Evolutionary conservation across 139 green algal genomes (phyloP).

Genomic region (Chlamydomonas eustigma): DNA sequence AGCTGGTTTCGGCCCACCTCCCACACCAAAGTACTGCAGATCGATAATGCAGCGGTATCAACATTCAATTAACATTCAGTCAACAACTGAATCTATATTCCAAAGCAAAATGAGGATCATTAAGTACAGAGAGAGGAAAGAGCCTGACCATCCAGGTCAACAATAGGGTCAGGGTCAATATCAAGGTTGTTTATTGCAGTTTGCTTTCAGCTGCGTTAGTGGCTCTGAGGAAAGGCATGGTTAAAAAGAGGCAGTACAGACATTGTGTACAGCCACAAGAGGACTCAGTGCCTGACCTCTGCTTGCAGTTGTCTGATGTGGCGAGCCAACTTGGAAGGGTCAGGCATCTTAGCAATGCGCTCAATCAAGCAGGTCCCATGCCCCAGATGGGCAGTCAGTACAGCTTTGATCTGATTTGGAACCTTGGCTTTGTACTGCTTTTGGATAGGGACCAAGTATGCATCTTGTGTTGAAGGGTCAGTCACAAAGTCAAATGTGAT

Average conservation of each 20-base stretch:
- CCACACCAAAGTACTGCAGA: not conserved
- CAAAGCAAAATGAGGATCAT: no score
- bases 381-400: slow-evolving; percentile 32
- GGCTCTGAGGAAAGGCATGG: no score
- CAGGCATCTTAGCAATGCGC: slow-evolving; percentile 28
- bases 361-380: slow-evolving; percentile 38
- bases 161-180: no score
- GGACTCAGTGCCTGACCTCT: not conserved
- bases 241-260: no score
- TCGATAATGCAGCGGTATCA: not conserved
- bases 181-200: no score
- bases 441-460: slow-evolving; percentile 40
- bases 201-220: no score
- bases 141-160: no score
- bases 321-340: slow-evolving; percentile 13
- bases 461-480: slow-evolving; percentile 52
- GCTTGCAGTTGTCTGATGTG: slow-evolving; percentile 29
- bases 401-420: slow-evolving; percentile 23
- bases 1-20: not conserved
- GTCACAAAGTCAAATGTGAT: slow-evolving; percentile 76
- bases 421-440: slow-evolving; percentile 34
- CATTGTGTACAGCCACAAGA: no score
- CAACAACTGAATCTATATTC: no score
- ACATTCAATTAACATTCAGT: no score
- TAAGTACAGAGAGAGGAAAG: no score